Evolutionary conservation across 2,329 filamentous ascomycete genomes (phyloP), one percentile per base, ranked within the genome.

Genomic region (Exserohilum rostratum): DNA sequence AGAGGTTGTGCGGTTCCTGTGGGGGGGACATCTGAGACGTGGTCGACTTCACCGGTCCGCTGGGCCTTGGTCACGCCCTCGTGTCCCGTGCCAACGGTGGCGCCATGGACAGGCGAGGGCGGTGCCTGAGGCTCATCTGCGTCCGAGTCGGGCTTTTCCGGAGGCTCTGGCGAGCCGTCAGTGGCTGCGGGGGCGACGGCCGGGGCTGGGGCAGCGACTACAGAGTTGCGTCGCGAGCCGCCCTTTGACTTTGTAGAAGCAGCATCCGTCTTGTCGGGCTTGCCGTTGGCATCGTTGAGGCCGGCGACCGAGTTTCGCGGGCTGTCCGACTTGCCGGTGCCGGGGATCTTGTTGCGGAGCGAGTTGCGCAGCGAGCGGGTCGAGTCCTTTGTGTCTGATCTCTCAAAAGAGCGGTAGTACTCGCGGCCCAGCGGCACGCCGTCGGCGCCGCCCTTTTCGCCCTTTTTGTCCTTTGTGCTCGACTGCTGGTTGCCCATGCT

Each of bases 321-420:
- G 73, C 93, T 96, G 70, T 96, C 93, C 40, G 81, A 85, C 70
- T 86, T 90, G 59, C 81, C 82, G 20, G 70, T 82, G 31, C 89
- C 90, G 2, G 90, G 91, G 56, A 96, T 97, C 78, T 97, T 97
- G 58, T 91, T 96, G 57, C 91, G 85, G 64, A 98, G 84, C 7
- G 85, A 85, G 34, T 87, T 89, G 64, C 90, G 87, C 75, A 97
- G 87, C 4, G 93, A 97, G 62, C 92, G 89, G 29, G 89, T 86
- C 6, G 92, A 97, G 63, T 96, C 93, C 74, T 93, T 93, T 25
- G 93, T 98, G 73, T 98, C 93, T 52, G 92, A 91, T 73, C 90
- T 89, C 78, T 88, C 90, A 74, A 98, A 93, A 25, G 93, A 96
- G 25, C 93, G 93, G 76, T 95, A 96, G 61, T 73, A 71, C 50